Conservation (phyloP, 179 eudicot species). For the Spergularia azorica region DNA sequence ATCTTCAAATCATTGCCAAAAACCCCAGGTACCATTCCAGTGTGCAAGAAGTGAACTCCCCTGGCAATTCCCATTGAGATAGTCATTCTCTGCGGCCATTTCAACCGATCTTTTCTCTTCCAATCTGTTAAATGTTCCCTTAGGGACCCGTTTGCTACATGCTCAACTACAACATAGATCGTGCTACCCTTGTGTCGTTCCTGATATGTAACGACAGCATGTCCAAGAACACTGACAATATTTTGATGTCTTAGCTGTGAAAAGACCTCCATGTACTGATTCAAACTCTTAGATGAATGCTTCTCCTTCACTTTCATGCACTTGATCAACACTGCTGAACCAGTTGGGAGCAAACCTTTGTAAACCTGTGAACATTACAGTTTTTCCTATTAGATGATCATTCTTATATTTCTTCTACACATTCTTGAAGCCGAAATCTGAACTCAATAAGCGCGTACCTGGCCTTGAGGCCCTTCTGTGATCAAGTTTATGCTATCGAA, state of each 20-base stretch:
- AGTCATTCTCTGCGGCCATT: constrained; percentile 96
- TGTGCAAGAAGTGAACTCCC: constrained; percentile 86
- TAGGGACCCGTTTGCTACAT: constrained; percentile 68
- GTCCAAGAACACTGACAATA: constrained; percentile 85
- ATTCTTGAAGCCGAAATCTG: neutral
- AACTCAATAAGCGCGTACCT: constrained; percentile 40
- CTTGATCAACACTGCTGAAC: constrained; percentile 61
- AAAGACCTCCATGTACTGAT: constrained; percentile 72
- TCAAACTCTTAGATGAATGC: constrained; percentile 62
- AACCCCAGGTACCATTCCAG: constrained; percentile 59
- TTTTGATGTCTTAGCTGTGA: constrained; percentile 76
- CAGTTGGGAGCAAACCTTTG: constrained; percentile 68
- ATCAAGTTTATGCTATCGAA: constrained; percentile 66
- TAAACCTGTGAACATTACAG: constrained; percentile 50
- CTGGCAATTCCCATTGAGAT: constrained; percentile 74
- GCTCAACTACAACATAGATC: constrained; percentile 66
- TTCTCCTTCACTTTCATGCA: constrained; percentile 71
- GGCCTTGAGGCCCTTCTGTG: constrained; percentile 66
- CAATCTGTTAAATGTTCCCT: constrained; percentile 77
- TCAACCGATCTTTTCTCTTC: constrained; percentile 67
- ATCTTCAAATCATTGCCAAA: constrained; percentile 77
- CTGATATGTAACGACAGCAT: constrained; percentile 60
- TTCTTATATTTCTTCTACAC: neutral
- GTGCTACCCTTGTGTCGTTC: constrained; percentile 62
- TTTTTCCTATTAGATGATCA: neutral